These are phyloP conservation scores for Lachancea kluyveri DNA, from an alignment of 805 yeast species.

Conservation along the genomic window DNA sequence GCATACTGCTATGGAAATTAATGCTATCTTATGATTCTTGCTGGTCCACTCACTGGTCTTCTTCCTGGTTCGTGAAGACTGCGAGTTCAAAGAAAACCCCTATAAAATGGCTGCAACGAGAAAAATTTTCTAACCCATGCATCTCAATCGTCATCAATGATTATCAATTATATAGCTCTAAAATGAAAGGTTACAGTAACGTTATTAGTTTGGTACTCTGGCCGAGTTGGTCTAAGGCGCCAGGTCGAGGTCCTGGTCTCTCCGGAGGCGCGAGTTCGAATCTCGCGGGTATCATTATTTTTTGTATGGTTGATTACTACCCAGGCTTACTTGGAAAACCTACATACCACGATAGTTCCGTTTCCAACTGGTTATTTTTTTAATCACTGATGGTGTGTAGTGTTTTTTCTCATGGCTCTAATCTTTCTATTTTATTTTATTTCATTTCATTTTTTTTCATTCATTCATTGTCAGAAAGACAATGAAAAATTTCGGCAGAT, in stretches of 20 bases:
- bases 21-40: no score
- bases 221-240: constrained; percentile 71
- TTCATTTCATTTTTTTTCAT: no score
- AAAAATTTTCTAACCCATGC: no score
- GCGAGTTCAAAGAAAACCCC: no score
- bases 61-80: no score
- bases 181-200: not conserved
- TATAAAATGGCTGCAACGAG: no score
- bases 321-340: constrained; percentile 1
- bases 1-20: constrained; percentile 1
- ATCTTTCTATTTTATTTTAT: no score
- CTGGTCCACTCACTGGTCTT: not conserved
- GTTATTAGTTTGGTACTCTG: constrained; percentile 46
- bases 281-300: constrained; percentile 68
- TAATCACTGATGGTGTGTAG: not conserved
- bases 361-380: no score
- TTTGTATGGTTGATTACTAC: constrained; percentile 16
- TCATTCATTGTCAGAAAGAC: no score
- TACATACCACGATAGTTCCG: no score
- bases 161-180: not conserved
- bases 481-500: not conserved
- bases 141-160: no score
- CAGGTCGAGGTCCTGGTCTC: constrained; percentile 76
- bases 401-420: not conserved
- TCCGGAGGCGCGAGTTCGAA: constrained; percentile 86